Conservation (phyloP, 768 basidiomycete species). For the Pleurotus djamor region DNA sequence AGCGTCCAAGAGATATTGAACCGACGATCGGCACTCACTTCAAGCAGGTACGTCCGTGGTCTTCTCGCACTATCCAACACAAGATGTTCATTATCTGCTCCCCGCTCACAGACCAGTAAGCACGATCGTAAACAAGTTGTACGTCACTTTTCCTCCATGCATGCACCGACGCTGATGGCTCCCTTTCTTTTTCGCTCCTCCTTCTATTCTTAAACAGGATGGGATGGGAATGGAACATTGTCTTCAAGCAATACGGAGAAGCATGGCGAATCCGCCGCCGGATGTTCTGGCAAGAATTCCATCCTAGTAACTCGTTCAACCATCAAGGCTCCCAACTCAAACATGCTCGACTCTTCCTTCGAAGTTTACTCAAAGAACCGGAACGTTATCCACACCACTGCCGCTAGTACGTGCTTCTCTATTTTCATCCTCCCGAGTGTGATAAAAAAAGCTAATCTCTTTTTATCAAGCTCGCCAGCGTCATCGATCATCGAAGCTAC, state of each 20-base stretch:
- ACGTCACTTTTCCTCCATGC: background rate
- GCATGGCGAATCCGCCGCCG: slow-evolving; percentile 38
- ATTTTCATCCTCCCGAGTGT: background rate
- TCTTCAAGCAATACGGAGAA: slow-evolving; percentile 35
- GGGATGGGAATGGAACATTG: slow-evolving; percentile 37
- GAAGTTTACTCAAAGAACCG: slow-evolving; percentile 27
- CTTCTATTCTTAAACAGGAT: slow-evolving; percentile 24
- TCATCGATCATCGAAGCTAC: background rate
- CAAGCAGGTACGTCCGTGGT: slow-evolving; percentile 24
- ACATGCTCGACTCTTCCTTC: slow-evolving; percentile 27
- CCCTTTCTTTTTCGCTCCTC: background rate
- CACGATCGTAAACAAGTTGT: slow-evolving; percentile 23
- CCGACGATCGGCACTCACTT: slow-evolving; percentile 37
- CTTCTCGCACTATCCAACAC: background rate
- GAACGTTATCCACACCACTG: slow-evolving; percentile 31
- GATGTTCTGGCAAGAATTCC: slow-evolving; percentile 38
- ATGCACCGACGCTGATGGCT: no score
- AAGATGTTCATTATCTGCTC: background rate
- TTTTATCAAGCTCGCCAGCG: background rate
- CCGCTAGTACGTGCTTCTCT: slow-evolving; percentile 27
- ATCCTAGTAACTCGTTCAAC: slow-evolving; percentile 22
- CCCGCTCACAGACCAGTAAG: slow-evolving; percentile 18
- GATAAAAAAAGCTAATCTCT: background rate
- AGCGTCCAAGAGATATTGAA: slow-evolving; percentile 36
- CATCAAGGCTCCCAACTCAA: slow-evolving; percentile 26